Percentiles rank a stretch among this genome's conserved stretches.
These are phyloP conservation scores for Zelonia costaricensis DNA, from an alignment of 208 protist genomes.

Conservation along the genomic window DNA sequence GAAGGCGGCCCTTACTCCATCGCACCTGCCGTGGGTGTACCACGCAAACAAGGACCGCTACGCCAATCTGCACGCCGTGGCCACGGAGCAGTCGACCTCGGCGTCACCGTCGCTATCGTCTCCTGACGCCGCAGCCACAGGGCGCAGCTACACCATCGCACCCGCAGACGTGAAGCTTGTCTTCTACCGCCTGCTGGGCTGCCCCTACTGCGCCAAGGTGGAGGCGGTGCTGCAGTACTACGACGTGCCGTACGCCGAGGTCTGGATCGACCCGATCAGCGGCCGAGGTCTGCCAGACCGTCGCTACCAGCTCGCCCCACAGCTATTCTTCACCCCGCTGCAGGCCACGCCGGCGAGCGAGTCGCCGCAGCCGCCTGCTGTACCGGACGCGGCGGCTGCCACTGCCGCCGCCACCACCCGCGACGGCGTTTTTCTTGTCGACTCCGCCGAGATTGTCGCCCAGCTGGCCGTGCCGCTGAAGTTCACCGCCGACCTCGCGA, in stretches of 20 bases:
- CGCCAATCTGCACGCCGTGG: slow-evolving; percentile 9
- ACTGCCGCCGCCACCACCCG: not conserved
- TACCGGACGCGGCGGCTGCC: slow-evolving; percentile 1
- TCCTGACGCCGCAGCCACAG: not conserved
- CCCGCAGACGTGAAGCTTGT: slow-evolving; percentile 40
- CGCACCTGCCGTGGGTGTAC: slow-evolving; percentile 58
- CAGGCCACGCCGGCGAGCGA: not conserved
- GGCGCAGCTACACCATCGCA: slow-evolving; percentile 13
- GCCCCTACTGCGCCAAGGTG: slow-evolving; percentile 89
- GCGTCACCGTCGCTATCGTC: not conserved
- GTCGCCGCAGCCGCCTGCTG: too few relatives aligned
- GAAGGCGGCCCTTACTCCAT: slow-evolving; percentile 35
- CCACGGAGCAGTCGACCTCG: not conserved
- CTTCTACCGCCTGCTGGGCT: slow-evolving; percentile 78
- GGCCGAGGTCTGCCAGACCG: slow-evolving; percentile 59
- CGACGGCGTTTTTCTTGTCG: slow-evolving; percentile 50
- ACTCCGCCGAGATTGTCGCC: slow-evolving; percentile 59
- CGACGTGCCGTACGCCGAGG: slow-evolving; percentile 65
- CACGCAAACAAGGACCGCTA: slow-evolving; percentile 16
- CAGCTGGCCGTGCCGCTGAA: slow-evolving; percentile 51
- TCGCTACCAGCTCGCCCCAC: slow-evolving; percentile 73
- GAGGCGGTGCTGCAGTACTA: slow-evolving; percentile 67
- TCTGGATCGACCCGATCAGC: slow-evolving; percentile 71
- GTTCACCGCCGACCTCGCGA: slow-evolving; percentile 49
- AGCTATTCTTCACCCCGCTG: slow-evolving; percentile 54